Evolutionary conservation across 1,139 yeast species (phyloP), one percentile per base, ranked within the genome.

Genomic region (Yamadazyma sp.): DNA sequence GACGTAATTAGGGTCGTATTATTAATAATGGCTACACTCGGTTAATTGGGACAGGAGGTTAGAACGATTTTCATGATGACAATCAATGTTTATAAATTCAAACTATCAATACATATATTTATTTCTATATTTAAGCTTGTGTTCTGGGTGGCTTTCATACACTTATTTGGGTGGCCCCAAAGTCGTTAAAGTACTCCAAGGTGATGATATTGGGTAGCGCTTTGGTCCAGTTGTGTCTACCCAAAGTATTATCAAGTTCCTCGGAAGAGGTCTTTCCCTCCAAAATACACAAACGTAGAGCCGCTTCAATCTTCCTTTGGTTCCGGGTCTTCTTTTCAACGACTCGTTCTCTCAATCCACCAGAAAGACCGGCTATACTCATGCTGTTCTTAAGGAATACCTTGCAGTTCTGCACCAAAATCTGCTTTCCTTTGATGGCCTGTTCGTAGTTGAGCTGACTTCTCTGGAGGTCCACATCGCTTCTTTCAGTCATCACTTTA

Each of bases 381-480:
- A 73, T 58, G 24, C 80, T 77, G 48, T 66, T 75, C 42, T 70
- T 75, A 26, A 76, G 56, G 27, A 76, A 60, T 2, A 66, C 70
- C 35, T 59, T 66, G 29, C 67, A 53, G 45, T 78, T 78, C 11
- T 60, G 56, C 2, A 61, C 38, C 16, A 78, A 56, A 0, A 69
- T 50, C 1, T 44, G 49, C 26, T 45, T 53, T 49, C 63, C 62
- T 31, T 57, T 59, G 4, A 44, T 47, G 0, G 77, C 67, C 20
- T 58, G 56, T 17, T 59, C 66, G 32, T 48, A 47, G 17, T 57
- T 53, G 0, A 76, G 37, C 37, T 61, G 65, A 17, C 71, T 56
- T 42, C 81, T 58, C 52, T 76, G 81, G n/a, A 75, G 50, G 39
- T 76, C 82, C 5, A 76, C 63, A 51, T 78, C 83, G 1, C 79